These are phyloP conservation scores for Candida boidinii DNA, from an alignment of 805 yeast species.

Conservation along the genomic window DNA sequence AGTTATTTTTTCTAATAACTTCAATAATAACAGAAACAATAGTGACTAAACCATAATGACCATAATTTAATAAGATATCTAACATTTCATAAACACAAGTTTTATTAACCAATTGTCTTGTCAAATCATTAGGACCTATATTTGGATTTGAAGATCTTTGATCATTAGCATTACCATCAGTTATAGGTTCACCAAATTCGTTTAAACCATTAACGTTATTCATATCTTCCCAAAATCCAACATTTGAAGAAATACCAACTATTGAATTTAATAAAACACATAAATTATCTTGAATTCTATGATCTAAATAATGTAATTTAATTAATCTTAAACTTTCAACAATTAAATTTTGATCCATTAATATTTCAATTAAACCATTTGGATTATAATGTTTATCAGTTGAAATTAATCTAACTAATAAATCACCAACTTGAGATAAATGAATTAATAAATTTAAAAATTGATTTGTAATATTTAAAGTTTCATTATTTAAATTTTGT, in stretches of 20 bases:
- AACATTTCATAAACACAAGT: constrained; percentile 59
- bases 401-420: constrained; percentile 75
- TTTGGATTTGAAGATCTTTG: constrained; percentile 55
- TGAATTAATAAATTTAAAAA: constrained; percentile 69
- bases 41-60: constrained; percentile 75
- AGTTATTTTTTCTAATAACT: constrained; percentile 86
- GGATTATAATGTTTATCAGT: constrained; percentile 86
- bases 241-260: constrained; percentile 40
- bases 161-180: constrained; percentile 14
- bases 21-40: constrained; percentile 94
- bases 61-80: constrained; percentile 66
- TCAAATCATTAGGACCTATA: constrained; percentile 91
- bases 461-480: constrained; percentile 50
- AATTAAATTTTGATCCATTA: constrained; percentile 66
- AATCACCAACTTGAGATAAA: constrained; percentile 86
- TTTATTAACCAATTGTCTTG: constrained; percentile 79
- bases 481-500: constrained; percentile 17
- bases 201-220: constrained; percentile 7
- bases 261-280: constrained; percentile 87
- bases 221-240: constrained; percentile 25
- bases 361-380: constrained; percentile 71
- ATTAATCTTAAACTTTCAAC: constrained; percentile 60
- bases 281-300: constrained; percentile 25
- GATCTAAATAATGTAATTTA: constrained; percentile 25
- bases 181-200: constrained; percentile 64